Base-by-base conservation (phyloP, 2,329 filamentous ascomycete genomes). In the Monilinia fructigena region DNA sequence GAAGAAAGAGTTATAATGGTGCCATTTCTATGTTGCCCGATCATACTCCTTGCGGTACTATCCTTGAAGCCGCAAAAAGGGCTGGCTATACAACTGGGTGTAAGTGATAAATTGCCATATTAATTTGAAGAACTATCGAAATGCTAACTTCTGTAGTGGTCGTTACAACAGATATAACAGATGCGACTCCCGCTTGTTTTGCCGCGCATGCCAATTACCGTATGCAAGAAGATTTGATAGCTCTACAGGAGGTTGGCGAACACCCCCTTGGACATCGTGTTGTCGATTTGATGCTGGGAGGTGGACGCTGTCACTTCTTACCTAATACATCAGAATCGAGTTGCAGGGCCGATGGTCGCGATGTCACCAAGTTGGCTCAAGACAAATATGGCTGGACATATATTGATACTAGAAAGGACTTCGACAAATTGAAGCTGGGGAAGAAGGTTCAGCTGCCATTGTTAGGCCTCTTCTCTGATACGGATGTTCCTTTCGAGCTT, bases 131-230 rank as follows among this genome's bases (percentile, higher is more conserved):
- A 40, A 40, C 11, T 20, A 12, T 26, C 5, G 56, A 23, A 53
- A 28, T 47, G 45, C 63, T 66, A 20, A 66, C 35, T 8, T 31
- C 28, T 47, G 1, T 47, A 0, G 79, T 99, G 70, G 95, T 98
- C 2, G 95, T 97, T 40, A 99, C 95, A 0, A 99, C 95, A 0
- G 87, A 94, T 69, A 87, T 98, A 69, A 97, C 95, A 4, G 95
- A 99, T 80, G 95, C 95, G 4, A 99, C 95, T 1, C 95, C 95
- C 0, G 95, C 95, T 1, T 96, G 92, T 78, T 99, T 99, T 77
- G 93, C 92, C 4, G 88, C 91, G 56, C 95, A 98, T 76, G 95
- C 93, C 20, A 87, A 92, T 69, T 82, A 86, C 70, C 87, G 95
- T 60, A 80, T 83, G 68, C 91, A 96, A 79, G 91, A 96, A 77